Conservation (phyloP, 148 eudicot genomes). For the Cornus suecica region DNA sequence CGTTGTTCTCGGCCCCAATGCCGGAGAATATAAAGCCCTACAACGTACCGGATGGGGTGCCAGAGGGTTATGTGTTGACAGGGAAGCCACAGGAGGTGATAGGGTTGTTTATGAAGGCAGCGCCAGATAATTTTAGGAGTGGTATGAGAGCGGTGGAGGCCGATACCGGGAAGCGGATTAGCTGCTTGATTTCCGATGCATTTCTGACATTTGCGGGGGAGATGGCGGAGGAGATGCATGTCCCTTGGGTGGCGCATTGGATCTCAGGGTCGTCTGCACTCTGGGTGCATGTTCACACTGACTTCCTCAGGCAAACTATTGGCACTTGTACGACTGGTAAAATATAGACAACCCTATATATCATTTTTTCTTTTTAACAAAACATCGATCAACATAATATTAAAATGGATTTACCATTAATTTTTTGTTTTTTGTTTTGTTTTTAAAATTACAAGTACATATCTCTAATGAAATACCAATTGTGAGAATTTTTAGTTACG, state of each 20-base stretch:
- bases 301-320: slow-evolving; percentile 35
- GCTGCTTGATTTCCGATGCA: slow-evolving; percentile 45
- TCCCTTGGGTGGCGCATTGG: slow-evolving; percentile 45
- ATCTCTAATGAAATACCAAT: no score
- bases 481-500: no score
- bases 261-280: slow-evolving; percentile 31
- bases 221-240: slow-evolving; percentile 35
- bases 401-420: neutral
- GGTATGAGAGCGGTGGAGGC: slow-evolving; percentile 37
- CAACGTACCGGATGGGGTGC: slow-evolving; percentile 22
- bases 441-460: no score
- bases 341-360: neutral
- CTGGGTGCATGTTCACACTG: slow-evolving; percentile 42
- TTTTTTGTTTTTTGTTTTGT: no score
- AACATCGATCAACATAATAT: no score
- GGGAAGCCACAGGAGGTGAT: slow-evolving; percentile 32
- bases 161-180: slow-evolving; percentile 35
- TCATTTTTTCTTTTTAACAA: neutral
- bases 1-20: slow-evolving; percentile 19
- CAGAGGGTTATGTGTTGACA: slow-evolving; percentile 18
- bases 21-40: slow-evolving; percentile 23
- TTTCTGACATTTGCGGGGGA: slow-evolving; percentile 53
- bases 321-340: slow-evolving; percentile 31
- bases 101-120: slow-evolving; percentile 25
- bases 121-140: slow-evolving; percentile 16